Evolutionary conservation across 1,284 basidiomycete species (phyloP), one percentile per base, ranked within the genome.

Genomic region (Athelia psychrophila): DNA sequence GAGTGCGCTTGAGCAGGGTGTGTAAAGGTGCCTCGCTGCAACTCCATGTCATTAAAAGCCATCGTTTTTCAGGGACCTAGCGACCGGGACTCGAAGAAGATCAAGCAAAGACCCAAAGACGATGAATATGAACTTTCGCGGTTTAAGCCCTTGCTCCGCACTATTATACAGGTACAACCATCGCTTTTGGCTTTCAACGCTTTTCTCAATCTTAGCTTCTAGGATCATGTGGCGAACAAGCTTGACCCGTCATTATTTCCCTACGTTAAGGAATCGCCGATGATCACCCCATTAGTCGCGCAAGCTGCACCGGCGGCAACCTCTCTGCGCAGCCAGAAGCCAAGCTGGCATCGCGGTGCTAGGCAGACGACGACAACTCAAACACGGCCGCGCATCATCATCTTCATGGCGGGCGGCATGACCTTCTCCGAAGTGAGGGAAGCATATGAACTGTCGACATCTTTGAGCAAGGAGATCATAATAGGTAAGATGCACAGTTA

Each of bases 111-210:
- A 65, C 67, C 74, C 30, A 77, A 72, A 22, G 93, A 94, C 24
- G 93, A 97, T 54, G 93, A 96, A 62, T 99, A 98, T 64, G 96
- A 98, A 57, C 81, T 99, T 38, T 98, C 95, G 27, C 81, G 97
- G 48, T 99, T 87, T 72, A 95, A 93, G 64, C 97, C 97, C 3
- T 72, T 90, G 2, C 71, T 99, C 38, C 87, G 86, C 60, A 83
- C 87, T 4, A 83, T 99, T 61, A 71, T 96, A n/a, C 90, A 95
- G 75, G 90, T 88, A 62, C 23, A 66, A 25, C 20, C 13, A 25
- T 19, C 19, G 51, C 9, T 16, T 8, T 42, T 19, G 24, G 8
- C 27, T 2, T 44, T 50, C 19, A 51, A 19, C 32, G n/a, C 19
- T n/a, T n/a, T n/a, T 38, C 35, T 47, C 47, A 48, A 42, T 51